A percentile compares a stretch with the other conserved stretches of the same genome.
Conservation (phyloP, 345 rosid genomes). For the Psidium friedrichsthalianum region DNA sequence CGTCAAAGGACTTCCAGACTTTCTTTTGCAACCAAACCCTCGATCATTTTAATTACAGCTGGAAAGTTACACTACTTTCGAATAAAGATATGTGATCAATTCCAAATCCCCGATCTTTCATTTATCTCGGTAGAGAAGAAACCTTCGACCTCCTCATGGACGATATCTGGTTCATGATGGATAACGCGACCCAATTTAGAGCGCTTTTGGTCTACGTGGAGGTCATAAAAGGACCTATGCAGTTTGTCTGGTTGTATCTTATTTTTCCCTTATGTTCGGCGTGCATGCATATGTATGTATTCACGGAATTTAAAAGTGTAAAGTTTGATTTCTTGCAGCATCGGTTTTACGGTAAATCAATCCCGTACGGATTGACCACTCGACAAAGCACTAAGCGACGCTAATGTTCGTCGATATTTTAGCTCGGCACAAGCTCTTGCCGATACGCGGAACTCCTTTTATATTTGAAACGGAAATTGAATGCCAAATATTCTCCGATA, state of each 20-base stretch:
- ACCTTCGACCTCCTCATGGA: constrained; percentile 13
- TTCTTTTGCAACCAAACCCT: constrained; percentile 27
- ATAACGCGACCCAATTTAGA: constrained; percentile 18
- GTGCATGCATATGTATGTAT: background rate
- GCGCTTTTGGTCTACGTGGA: constrained; percentile 36
- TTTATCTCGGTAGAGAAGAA: constrained; percentile 27
- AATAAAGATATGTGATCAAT: constrained; percentile 32
- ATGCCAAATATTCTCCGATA: background rate
- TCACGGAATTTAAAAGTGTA: background rate
- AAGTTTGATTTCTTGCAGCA: background rate
- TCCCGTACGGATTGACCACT: background rate
- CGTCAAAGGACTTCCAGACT: constrained; percentile 7
- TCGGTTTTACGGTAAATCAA: background rate
- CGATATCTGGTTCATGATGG: constrained; percentile 14
- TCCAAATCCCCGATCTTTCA: constrained; percentile 39
- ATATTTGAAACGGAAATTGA: background rate
- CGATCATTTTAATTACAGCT: constrained; percentile 46
- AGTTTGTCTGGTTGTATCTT: background rate
- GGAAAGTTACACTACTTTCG: constrained; percentile 33
- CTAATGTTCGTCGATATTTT: background rate
- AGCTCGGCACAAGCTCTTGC: background rate
- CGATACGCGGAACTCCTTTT: background rate
- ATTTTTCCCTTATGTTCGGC: background rate
- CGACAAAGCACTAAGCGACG: background rate
- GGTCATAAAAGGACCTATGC: constrained; percentile 1